Evolutionary conservation across 257 asterid genomes (phyloP).

Genomic region (Lavandula angustifolia): DNA sequence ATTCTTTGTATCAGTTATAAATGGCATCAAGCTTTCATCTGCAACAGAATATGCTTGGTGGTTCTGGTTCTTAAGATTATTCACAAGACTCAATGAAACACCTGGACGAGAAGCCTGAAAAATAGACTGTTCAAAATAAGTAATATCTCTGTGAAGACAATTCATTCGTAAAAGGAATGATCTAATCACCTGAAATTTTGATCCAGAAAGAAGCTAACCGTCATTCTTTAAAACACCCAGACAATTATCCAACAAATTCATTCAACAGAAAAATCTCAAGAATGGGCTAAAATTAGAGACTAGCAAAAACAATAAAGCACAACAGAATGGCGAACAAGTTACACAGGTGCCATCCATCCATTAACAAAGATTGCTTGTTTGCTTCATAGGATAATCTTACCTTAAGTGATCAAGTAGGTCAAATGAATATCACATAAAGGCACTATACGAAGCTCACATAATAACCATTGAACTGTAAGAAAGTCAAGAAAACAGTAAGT

Average conservation of each 20-base stretch:
- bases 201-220: constrained; percentile 20
- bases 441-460: constrained; percentile 20
- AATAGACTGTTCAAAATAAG: constrained; percentile 29
- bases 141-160: constrained; percentile 20
- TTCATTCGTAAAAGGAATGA: neutral
- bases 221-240: constrained; percentile 16
- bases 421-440: constrained; percentile 12
- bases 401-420: constrained; percentile 30
- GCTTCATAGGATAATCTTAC: constrained; percentile 25
- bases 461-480: constrained; percentile 14
- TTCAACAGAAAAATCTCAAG: constrained; percentile 21
- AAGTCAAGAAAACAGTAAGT: constrained; percentile 10
- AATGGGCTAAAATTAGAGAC: constrained; percentile 21
- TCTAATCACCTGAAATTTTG: constrained; percentile 2
- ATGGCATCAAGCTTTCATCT: constrained; percentile 45
- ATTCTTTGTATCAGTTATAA: constrained; percentile 39
- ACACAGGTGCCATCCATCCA: constrained; percentile 21
- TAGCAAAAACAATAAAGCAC: constrained; percentile 2
- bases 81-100: constrained; percentile 40
- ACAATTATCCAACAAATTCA: constrained; percentile 24
- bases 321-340: neutral
- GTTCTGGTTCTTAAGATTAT: constrained; percentile 40
- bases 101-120: constrained; percentile 55
- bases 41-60: constrained; percentile 38
- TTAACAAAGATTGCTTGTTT: constrained; percentile 16